Percentiles rank a stretch among this genome's conserved stretches.
phyloP scores from a whole-genome alignment of 2,329 filamentous ascomycete genomes.

The Cladosporium cucumerinum region DNA sequence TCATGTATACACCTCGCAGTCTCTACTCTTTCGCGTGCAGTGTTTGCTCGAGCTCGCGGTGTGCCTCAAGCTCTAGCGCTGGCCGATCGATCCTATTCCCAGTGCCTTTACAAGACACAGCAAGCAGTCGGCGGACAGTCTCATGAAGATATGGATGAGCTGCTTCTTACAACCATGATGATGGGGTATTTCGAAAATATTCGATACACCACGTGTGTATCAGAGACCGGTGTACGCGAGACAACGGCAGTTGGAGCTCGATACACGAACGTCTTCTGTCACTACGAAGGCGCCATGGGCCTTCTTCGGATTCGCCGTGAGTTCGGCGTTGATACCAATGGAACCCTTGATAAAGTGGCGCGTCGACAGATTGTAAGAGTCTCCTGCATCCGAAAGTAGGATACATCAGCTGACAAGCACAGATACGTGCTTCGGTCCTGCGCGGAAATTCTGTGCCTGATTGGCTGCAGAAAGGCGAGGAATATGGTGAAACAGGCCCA shows the following conservation, averaged over 20 bases:
- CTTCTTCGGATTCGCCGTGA: slow-evolving; percentile 23
- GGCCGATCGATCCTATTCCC: slow-evolving; percentile 18
- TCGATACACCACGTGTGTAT: slow-evolving; percentile 10
- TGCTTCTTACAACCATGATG: slow-evolving; percentile 27
- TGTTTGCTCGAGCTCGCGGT: slow-evolving; percentile 23
- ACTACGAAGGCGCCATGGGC: slow-evolving; percentile 24
- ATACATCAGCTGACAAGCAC: slow-evolving; percentile 14
- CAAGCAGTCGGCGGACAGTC: slow-evolving; percentile 20
- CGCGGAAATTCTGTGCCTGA: slow-evolving; percentile 14
- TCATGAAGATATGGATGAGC: slow-evolving; percentile 24
- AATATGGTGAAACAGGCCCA: slow-evolving; percentile 19
- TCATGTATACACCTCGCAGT: slow-evolving; percentile 26
- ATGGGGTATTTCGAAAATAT: slow-evolving; percentile 24
- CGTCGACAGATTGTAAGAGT: slow-evolving; percentile 9
- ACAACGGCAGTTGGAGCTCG: slow-evolving; percentile 1
- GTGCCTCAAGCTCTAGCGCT: slow-evolving; percentile 16
- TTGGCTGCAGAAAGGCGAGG: slow-evolving; percentile 18
- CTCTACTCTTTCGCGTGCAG: slow-evolving; percentile 25
- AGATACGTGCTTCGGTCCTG: slow-evolving; percentile 20
- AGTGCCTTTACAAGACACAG: slow-evolving; percentile 18
- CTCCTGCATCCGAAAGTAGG: not conserved
- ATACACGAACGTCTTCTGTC: slow-evolving; percentile 20
- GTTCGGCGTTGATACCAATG: slow-evolving; percentile 13
- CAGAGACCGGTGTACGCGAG: not conserved
- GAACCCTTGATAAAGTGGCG: slow-evolving; percentile 8